Evolutionary conservation across 2,329 filamentous ascomycete species (phyloP).

Genomic region (Cladophialophora chaetospira): DNA sequence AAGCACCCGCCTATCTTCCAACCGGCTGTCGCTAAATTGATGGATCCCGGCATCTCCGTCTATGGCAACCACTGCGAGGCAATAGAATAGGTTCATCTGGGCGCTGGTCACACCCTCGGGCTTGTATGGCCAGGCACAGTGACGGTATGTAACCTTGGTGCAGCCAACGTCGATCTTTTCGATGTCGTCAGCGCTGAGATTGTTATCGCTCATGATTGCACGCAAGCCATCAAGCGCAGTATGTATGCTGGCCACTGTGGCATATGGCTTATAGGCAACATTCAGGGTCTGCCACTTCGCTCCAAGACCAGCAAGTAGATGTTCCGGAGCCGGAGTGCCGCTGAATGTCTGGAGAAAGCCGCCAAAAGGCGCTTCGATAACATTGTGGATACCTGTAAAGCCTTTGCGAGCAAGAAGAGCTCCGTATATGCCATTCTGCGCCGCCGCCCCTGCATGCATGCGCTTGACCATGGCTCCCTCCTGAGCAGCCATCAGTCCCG

Average conservation of each 20-base stretch:
- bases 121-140: slow-evolving; percentile 10
- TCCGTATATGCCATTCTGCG: slow-evolving; percentile 46
- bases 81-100: slow-evolving; percentile 12
- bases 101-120: not conserved
- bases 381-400: slow-evolving; percentile 46
- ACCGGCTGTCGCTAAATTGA: slow-evolving; percentile 1
- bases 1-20: not conserved
- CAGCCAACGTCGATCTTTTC: slow-evolving; percentile 7
- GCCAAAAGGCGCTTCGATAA: slow-evolving; percentile 45
- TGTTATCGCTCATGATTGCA: slow-evolving; percentile 5
- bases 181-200: slow-evolving; percentile 5
- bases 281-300: slow-evolving; percentile 39
- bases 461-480: slow-evolving; percentile 48
- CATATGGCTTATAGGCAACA: slow-evolving; percentile 43
- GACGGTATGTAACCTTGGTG: slow-evolving; percentile 4
- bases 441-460: slow-evolving; percentile 50
- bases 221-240: slow-evolving; percentile 39
- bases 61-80: slow-evolving; percentile 2
- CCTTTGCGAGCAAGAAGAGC: slow-evolving; percentile 42
- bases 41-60: slow-evolving; percentile 7
- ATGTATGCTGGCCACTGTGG: slow-evolving; percentile 41
- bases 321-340: slow-evolving; percentile 16
- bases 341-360: slow-evolving; percentile 46
- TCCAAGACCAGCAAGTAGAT: slow-evolving; percentile 39
- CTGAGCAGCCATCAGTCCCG: slow-evolving; percentile 45